A percentile compares a stretch with the other conserved stretches of the same genome.
phyloP scores from a whole-genome alignment of 2,329 filamentous ascomycete species.

The Atkinsonella hypoxylon region DNA sequence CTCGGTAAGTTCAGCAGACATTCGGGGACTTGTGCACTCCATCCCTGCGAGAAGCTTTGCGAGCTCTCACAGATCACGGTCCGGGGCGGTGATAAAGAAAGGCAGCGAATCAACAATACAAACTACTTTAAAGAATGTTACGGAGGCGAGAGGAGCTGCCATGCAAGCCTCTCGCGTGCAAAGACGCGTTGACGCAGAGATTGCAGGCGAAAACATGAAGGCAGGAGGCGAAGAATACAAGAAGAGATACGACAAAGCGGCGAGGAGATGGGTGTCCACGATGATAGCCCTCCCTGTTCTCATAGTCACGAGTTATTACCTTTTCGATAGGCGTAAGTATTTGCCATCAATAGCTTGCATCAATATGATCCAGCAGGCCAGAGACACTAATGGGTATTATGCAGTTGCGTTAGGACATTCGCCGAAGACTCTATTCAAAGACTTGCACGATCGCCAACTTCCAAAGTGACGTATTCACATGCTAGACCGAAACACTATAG shows the following conservation, averaged over 20 bases:
- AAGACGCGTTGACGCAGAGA: slow-evolving; percentile 8
- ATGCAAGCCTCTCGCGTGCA: slow-evolving; percentile 13
- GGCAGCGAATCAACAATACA: background rate
- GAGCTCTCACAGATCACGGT: background rate
- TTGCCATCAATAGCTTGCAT: background rate
- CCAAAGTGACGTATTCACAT: background rate
- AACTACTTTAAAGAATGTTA: slow-evolving; percentile 3
- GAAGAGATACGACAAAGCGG: slow-evolving; percentile 30
- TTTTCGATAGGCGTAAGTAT: slow-evolving; percentile 38
- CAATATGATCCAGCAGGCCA: background rate
- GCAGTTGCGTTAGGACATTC: slow-evolving; percentile 4
- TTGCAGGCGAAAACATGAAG: slow-evolving; percentile 11
- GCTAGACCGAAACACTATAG: no score
- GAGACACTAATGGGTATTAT: background rate
- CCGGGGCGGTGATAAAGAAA: background rate
- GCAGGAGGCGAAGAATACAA: slow-evolving; percentile 24
- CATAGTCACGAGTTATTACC: slow-evolving; percentile 40
- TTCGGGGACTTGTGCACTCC: background rate
- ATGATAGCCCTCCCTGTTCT: slow-evolving; percentile 43
- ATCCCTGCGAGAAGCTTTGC: background rate
- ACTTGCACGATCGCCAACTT: background rate
- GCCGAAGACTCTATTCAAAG: background rate
- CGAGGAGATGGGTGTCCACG: slow-evolving; percentile 31
- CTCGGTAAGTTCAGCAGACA: background rate
- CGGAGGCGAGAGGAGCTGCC: slow-evolving; percentile 13